Percentiles rank a stretch among this genome's conserved stretches.
Evolutionary conservation across 2,329 filamentous ascomycete species (phyloP).

Genomic region (Leptographium procerum): DNA sequence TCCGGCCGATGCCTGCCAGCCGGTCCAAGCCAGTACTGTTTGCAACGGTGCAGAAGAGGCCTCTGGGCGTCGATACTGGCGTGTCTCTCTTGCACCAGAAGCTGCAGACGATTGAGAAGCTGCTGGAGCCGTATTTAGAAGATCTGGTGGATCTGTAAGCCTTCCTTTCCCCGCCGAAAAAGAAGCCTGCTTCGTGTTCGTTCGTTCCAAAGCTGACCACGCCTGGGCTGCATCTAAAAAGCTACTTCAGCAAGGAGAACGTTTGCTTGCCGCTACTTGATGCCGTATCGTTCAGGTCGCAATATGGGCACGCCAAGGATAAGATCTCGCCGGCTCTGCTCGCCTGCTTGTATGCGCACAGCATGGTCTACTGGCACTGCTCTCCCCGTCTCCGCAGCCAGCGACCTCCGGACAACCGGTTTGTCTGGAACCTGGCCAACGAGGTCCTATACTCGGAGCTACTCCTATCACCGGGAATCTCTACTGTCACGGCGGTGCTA

Average conservation of each 20-base stretch:
- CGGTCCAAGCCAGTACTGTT: background rate
- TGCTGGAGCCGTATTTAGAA: conserved; percentile 41
- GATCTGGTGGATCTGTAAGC: conserved; percentile 37
- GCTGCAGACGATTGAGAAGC: conserved; percentile 40
- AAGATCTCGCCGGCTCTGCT: conserved; percentile 44
- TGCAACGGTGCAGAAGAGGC: background rate
- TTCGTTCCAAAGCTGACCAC: conserved; percentile 32
- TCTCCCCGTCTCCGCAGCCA: conserved; percentile 32
- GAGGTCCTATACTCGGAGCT: conserved; percentile 50
- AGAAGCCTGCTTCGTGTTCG: too few species aligned
- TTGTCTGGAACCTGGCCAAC: conserved; percentile 51
- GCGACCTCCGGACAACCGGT: conserved; percentile 44
- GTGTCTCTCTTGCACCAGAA: background rate
- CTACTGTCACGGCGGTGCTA: conserved; percentile 44
- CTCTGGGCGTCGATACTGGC: background rate
- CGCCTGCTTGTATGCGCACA: conserved; percentile 46
- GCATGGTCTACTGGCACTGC: conserved; percentile 46
- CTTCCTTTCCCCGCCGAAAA: too few species aligned
- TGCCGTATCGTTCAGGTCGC: conserved; percentile 35
- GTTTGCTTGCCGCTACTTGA: conserved; percentile 52
- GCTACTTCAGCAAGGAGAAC: conserved; percentile 44
- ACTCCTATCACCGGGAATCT: conserved; percentile 40
- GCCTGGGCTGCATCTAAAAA: conserved; percentile 15
- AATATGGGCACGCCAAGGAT: conserved; percentile 31
- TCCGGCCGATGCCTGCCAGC: background rate